Evolutionary conservation across 1,284 basidiomycete genomes (phyloP).

Genomic region (Tilletiopsis washingtonensis): DNA sequence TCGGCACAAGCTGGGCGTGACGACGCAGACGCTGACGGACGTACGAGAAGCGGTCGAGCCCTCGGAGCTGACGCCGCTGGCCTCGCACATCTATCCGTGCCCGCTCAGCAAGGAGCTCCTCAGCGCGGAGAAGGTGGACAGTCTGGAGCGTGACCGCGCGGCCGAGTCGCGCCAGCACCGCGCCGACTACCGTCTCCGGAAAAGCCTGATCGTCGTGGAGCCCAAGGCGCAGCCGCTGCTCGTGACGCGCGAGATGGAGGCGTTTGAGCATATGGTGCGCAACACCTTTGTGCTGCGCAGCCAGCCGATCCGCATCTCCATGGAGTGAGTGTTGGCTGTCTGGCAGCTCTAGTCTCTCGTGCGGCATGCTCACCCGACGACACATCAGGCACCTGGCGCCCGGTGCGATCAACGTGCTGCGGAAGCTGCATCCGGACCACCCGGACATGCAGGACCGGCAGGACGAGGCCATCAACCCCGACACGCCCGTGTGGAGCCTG

Average conservation of each 20-base stretch:
- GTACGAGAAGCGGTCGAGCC: constrained; percentile 13
- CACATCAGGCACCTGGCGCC: constrained; percentile 19
- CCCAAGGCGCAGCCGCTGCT: constrained; percentile 25
- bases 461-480: constrained; percentile 21
- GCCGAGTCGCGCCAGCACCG: background rate
- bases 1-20: constrained; percentile 30
- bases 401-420: constrained; percentile 36
- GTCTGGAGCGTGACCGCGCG: too few species aligned
- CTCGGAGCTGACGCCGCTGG: constrained; percentile 21
- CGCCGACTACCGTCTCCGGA: background rate
- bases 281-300: constrained; percentile 37
- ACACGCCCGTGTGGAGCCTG: constrained; percentile 23
- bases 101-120: background rate
- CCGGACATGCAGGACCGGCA: constrained; percentile 13
- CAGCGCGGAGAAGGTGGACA: background rate
- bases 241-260: constrained; percentile 23
- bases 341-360: too few species aligned
- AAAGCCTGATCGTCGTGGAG: constrained; percentile 25
- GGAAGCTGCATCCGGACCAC: constrained; percentile 21
- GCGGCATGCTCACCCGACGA: background rate
- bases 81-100: constrained; percentile 21
- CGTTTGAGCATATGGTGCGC: constrained; percentile 37
- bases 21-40: constrained; percentile 23
- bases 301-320: constrained; percentile 22
- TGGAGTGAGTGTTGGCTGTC: constrained; percentile 18